Conservation (phyloP, 257 asterid genomes). For the Pogostemon cablin region DNA sequence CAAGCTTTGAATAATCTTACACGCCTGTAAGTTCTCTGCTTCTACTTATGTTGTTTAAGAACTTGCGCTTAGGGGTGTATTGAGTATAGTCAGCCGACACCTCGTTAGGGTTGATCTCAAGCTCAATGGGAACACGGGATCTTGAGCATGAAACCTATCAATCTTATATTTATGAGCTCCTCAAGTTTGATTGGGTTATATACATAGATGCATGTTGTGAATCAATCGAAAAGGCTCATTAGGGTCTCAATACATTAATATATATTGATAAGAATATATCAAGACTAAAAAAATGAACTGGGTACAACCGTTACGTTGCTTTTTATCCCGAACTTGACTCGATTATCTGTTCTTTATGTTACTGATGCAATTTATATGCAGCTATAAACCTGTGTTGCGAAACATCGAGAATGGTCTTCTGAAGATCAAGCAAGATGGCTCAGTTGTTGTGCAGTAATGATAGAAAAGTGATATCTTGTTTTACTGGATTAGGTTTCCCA, state of each 20-base stretch:
- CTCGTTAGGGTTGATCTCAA: neutral
- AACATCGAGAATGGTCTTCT: constrained; percentile 74
- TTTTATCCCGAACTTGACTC: neutral
- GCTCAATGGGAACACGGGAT: neutral
- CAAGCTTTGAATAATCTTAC: constrained; percentile 72
- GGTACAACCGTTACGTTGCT: neutral
- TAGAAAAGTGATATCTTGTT: neutral
- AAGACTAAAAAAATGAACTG: too few species aligned
- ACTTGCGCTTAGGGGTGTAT: neutral
- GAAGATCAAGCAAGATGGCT: constrained; percentile 78
- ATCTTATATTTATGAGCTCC: neutral
- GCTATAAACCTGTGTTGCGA: constrained; percentile 79
- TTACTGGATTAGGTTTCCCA: neutral
- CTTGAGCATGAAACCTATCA: neutral
- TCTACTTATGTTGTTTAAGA: neutral
- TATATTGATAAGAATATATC: too few species aligned
- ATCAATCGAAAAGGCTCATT: neutral
- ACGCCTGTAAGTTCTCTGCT: constrained; percentile 65
- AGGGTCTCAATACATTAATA: neutral
- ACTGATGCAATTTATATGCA: constrained; percentile 35
- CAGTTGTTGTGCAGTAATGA: constrained; percentile 49
- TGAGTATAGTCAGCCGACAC: neutral
- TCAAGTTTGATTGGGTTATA: too few species aligned
- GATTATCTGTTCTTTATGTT: constrained; percentile 1
- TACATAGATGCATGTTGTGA: too few species aligned